Base-by-base conservation (phyloP, 2,329 filamentous ascomycete genomes). In the Aureobasidium sp. region DNA sequence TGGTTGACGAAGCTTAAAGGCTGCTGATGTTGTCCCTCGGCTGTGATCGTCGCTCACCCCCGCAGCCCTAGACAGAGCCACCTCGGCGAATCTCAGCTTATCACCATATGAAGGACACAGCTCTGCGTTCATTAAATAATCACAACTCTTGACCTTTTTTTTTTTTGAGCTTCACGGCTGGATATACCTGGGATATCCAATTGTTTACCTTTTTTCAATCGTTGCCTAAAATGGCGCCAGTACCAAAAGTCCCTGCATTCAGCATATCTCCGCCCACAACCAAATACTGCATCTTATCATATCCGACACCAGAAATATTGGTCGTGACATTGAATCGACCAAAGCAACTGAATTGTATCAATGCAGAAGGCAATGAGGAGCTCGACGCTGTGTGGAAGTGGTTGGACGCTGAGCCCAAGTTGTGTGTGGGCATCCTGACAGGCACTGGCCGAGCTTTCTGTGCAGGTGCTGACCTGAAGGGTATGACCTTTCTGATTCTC, bases 381-480 rank as follows among this genome's bases (percentile, higher is more conserved):
- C 64, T 73, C 2, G 70, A 73, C 32, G 59, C 62, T 9, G 67
- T 73, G 36, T 72, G 70, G 68, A 48, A 64, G 26, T 73, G 71
- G 72, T 61, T 73, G 13, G 72, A 74, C 62, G 62, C 56, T 15
- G 71, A 74, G 64, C 71, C 71, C 1, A 64, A 65, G 3, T 65
- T 72, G 26, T 64, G 64, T 17, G 71, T 71, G 0, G 71, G 69
- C 17, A 70, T 75, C 46, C 66, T 75, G 42, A 75, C 72, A 13
- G 72, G 72, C 23, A 72, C 66, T 10, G 72, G 72, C 1, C 63
- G 71, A 34, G 72, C 72, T 1, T 74, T 74, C 53, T 73, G 71
- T 62, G 72, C 72, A 26, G 72, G 72, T 20, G 71, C 72, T 23
- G 72, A 74, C 66, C 62, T 74, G 46, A 72, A 73, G 66, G 72